Conservation (phyloP, 2,329 filamentous ascomycete genomes). For the Colletotrichum cuscutae region DNA sequence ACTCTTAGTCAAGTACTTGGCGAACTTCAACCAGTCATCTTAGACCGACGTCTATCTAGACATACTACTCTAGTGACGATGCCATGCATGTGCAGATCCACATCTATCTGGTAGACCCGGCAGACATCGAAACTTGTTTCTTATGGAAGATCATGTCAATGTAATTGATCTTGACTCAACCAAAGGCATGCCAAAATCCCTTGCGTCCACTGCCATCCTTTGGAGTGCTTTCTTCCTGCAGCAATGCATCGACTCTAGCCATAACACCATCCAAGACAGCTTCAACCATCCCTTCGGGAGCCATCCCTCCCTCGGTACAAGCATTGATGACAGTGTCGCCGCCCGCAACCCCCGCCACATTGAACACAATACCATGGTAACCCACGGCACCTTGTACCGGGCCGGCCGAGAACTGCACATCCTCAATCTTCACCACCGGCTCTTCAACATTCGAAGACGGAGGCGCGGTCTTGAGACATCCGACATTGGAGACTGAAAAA, state of each 20-base stretch:
- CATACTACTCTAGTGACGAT: too few relatives aligned
- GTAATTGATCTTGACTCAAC: neutral
- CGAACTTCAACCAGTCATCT: too few relatives aligned
- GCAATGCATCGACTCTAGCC: slow-evolving; percentile 15
- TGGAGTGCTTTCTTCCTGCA: neutral
- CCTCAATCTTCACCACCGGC: slow-evolving; percentile 25
- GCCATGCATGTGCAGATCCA: too few relatives aligned
- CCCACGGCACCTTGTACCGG: slow-evolving; percentile 24
- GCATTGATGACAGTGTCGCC: slow-evolving; percentile 31
- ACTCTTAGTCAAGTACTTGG: too few relatives aligned
- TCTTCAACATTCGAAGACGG: neutral
- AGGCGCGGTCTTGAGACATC: slow-evolving; percentile 10
- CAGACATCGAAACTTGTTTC: too few relatives aligned
- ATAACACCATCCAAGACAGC: slow-evolving; percentile 20
- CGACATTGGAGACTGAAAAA: slow-evolving; percentile 34
- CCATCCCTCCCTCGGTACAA: slow-evolving; percentile 26
- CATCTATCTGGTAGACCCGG: too few relatives aligned
- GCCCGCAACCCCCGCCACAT: slow-evolving; percentile 11
- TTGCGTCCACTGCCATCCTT: neutral
- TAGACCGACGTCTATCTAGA: too few relatives aligned
- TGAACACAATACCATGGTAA: slow-evolving; percentile 32
- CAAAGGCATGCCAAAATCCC: neutral
- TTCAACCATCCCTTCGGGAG: slow-evolving; percentile 15
- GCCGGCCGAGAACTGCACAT: slow-evolving; percentile 33
- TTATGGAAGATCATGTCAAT: too few relatives aligned